Conservation (phyloP, 495 filamentous ascomycete species). For the Amniculicola lignicola region DNA sequence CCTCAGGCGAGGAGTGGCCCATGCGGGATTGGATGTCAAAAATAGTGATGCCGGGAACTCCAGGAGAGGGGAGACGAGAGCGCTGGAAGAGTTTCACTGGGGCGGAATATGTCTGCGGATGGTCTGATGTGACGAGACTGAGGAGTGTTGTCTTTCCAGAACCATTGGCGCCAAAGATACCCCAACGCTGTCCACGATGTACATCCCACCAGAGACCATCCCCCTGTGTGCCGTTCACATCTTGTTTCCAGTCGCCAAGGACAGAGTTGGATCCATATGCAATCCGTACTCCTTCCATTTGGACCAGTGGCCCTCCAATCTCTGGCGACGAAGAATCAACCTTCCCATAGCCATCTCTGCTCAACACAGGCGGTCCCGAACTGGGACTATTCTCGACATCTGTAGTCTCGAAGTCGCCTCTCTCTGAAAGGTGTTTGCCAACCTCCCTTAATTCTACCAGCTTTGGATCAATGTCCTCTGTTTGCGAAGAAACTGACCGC, state of each 20-base stretch:
- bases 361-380: conserved; percentile 29
- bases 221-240: conserved; percentile 45
- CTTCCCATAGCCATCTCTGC: conserved; percentile 35
- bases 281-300: conserved; percentile 80
- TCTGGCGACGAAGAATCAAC: conserved; percentile 15
- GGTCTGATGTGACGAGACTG: conserved; percentile 89
- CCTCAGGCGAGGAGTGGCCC: conserved; percentile 89
- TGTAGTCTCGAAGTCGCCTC: conserved; percentile 44
- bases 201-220: conserved; percentile 79
- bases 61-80: conserved; percentile 70
- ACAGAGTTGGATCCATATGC: conserved; percentile 73
- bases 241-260: conserved; percentile 73
- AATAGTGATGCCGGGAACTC: conserved; percentile 72
- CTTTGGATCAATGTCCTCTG: conserved; percentile 50
- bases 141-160: conserved; percentile 90
- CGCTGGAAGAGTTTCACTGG: conserved; percentile 83
- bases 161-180: conserved; percentile 85
- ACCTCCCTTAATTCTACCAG: conserved; percentile 52
- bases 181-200: conserved; percentile 80
- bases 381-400: background rate
- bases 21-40: conserved; percentile 89
- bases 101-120: conserved; percentile 87
- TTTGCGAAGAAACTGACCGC: background rate
- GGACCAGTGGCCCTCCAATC: conserved; percentile 64
- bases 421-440: conserved; percentile 47